Evolutionary conservation across 306 rosid species (phyloP).

Genomic region (Crataegus laevigata): DNA sequence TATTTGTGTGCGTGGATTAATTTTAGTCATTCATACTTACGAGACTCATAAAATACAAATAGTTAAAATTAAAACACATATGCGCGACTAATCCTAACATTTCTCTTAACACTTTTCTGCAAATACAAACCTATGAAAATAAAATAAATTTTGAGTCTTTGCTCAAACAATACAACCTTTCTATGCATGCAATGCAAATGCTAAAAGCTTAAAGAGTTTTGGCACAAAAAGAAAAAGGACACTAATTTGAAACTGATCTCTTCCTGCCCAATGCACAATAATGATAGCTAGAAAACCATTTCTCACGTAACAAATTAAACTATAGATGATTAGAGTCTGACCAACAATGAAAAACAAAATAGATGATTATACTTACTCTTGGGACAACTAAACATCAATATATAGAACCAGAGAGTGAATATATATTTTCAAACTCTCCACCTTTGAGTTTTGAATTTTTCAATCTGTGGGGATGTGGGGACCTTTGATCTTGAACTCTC

Average conservation of each 20-base stretch:
- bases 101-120: background rate
- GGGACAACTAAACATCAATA: background rate
- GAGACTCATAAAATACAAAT: background rate
- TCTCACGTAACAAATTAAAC: background rate
- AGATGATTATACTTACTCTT: background rate
- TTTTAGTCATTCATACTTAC: fast-evolving
- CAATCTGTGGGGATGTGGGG: slow-evolving; percentile 15
- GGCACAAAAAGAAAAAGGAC: background rate
- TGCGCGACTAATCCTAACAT: background rate
- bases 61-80: too few relatives aligned
- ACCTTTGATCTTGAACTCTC: slow-evolving; percentile 15
- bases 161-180: background rate
- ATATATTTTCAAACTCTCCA: background rate
- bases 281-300: too few relatives aligned
- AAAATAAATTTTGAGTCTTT: background rate
- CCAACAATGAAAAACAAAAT: background rate
- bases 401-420: background rate
- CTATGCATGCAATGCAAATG: background rate
- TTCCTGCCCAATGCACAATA: background rate
- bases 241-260: background rate
- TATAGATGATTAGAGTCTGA: background rate
- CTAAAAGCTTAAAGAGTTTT: background rate
- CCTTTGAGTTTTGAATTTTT: background rate
- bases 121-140: too few relatives aligned
- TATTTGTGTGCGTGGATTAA: fast-evolving